Evolutionary conservation across 331 rosid species (phyloP).

Genomic region (Rosa hybrid): DNA sequence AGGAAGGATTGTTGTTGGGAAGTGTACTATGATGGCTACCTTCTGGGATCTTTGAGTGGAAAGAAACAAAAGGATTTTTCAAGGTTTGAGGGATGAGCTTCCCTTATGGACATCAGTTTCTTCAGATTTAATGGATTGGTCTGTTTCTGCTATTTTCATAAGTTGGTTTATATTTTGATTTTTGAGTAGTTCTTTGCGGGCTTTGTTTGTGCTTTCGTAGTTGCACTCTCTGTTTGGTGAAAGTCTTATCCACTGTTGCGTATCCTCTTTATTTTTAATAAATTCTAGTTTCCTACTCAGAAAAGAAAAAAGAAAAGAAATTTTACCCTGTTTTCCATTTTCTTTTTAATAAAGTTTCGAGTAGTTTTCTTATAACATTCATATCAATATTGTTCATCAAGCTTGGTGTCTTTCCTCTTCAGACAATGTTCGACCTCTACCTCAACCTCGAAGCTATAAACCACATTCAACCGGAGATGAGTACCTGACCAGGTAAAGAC

Average conservation of each 20-base stretch:
- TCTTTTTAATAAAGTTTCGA: too few relatives aligned
- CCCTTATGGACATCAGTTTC: background rate
- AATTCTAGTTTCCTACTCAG: background rate
- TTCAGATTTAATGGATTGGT: background rate
- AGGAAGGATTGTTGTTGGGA: background rate
- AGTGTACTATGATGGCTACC: background rate
- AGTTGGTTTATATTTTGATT: background rate
- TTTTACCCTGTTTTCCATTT: too few relatives aligned
- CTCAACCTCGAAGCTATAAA: conserved; percentile 52
- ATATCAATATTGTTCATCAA: background rate
- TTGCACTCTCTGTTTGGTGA: background rate
- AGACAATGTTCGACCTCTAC: conserved; percentile 43
- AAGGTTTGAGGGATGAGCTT: background rate
- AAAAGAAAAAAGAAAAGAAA: background rate
- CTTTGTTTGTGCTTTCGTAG: background rate
- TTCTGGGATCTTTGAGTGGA: background rate
- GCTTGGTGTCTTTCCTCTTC: conserved; percentile 25
- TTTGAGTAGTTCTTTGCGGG: background rate
- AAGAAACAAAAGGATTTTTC: background rate
- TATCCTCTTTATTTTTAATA: background rate
- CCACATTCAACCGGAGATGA: conserved; percentile 50
- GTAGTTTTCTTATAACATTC: background rate
- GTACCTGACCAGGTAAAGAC: conserved; percentile 77
- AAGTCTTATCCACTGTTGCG: background rate
- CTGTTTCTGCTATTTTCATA: background rate